Evolutionary conservation across 129 eudicot species (phyloP), one percentile per base, ranked within the genome.

Genomic region (Oenanthe sinensis): DNA sequence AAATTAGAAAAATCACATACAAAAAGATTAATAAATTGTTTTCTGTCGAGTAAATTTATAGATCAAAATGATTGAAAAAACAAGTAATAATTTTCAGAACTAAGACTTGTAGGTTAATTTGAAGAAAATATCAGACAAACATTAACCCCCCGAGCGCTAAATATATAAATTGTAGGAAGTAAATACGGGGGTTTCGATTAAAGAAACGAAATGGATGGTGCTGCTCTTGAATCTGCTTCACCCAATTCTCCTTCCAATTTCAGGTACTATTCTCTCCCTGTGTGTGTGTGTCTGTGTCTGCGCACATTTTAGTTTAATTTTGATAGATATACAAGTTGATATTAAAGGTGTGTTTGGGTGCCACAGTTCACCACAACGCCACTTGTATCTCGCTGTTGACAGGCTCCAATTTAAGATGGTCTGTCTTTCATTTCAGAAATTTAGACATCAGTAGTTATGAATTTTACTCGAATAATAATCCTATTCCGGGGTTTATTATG

Each of bases 311-410:
- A 47, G 17, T 47, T 13, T 13, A 0, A 48, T 48, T 48, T 14
- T 14, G 5, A 48, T 48, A 48, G 5, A 54, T 5, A 19, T 58
- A 22, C 30, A 58, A 22, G 10, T 58, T 58, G 14, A 2, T 8
- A 17, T 7, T 50, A 10, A 13, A 12, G 30, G 28, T 8, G 24
- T 8, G 15, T 60, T 60, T 60, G 65, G 28, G 13, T 55, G 65
- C 33, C 68, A 60, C 96, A 91, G 98, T 72, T 85, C 87, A 36
- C 96, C 87, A 36, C 96, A 90, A 20, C 97, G 97, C 80, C 99
- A 96, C 79, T 92, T 96, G 80, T 96, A 96, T 83, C 97, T 96
- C 75, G 99, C 99, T 70, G 99, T 96, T 48, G 99, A 96, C 79
- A 85, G 99, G 79, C 84, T 82, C 82, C 91, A 87, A 10, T 96